Conservation (phyloP, 2,329 filamentous ascomycete species). For the Botryotinia narcissicola region DNA sequence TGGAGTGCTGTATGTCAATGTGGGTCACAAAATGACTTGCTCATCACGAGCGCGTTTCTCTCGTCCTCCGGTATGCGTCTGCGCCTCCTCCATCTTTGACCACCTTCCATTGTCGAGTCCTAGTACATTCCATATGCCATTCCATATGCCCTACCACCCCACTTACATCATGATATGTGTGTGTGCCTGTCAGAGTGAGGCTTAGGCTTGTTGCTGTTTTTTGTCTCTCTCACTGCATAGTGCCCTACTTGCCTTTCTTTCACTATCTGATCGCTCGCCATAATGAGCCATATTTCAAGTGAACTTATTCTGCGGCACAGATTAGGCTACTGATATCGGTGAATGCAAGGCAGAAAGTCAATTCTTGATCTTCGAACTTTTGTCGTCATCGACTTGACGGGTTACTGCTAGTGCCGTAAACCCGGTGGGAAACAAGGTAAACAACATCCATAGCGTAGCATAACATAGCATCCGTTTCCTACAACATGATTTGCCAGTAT, state of each 20-base stretch:
- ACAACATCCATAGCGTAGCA: not conserved
- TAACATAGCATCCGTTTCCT: not conserved
- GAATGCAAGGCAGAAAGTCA: not conserved
- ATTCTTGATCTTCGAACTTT: not conserved
- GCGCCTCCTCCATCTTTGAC: constrained; percentile 4
- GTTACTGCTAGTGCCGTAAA: not conserved
- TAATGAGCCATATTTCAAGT: not conserved
- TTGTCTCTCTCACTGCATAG: not conserved
- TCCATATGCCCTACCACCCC: not conserved
- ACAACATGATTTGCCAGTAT: not conserved
- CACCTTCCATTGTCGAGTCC: not conserved
- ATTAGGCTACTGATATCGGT: not conserved
- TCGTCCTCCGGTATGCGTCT: not conserved
- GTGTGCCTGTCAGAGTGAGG: not conserved
- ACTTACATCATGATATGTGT: not conserved
- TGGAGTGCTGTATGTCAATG: not conserved
- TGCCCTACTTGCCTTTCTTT: not conserved
- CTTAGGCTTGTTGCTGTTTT: not conserved
- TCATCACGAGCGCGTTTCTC: not conserved
- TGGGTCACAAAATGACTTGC: not conserved
- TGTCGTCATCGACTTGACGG: not conserved
- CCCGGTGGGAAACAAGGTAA: not conserved
- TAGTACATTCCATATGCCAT: not conserved
- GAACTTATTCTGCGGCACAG: not conserved
- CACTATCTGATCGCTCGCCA: not conserved